phyloP scores from a whole-genome alignment of 305 asterid species.

The Fraxinus dipetala region DNA sequence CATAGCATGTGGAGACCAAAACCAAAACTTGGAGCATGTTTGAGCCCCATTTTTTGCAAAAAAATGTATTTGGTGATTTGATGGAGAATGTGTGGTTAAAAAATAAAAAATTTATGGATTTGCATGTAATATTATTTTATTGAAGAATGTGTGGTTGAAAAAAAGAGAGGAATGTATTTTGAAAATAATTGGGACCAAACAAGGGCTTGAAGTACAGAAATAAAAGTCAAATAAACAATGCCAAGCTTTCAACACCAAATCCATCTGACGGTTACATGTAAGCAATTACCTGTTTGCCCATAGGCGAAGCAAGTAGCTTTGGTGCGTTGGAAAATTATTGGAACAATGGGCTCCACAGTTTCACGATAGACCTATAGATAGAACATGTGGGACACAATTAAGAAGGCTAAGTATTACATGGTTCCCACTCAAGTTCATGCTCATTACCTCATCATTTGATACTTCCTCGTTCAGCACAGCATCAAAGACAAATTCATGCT shows the following conservation, averaged over 20 bases:
- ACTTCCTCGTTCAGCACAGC: constrained; percentile 97
- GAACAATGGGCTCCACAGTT: constrained; percentile 97
- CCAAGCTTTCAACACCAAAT: neutral
- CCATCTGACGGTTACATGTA: neutral
- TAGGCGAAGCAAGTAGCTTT: constrained; percentile 99
- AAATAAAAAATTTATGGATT: neutral
- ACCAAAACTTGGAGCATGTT: neutral
- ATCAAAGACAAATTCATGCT: constrained; percentile 96
- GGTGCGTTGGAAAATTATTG: constrained; percentile 93
- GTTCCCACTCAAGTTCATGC: constrained; percentile 1
- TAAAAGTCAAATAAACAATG: neutral
- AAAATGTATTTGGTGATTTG: neutral
- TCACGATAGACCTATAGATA: constrained; percentile 74
- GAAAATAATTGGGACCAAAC: neutral
- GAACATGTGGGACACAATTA: neutral
- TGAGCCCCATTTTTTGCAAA: neutral
- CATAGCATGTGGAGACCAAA: neutral
- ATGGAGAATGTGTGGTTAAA: neutral
- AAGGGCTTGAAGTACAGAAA: neutral
- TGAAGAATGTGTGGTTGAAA: neutral
- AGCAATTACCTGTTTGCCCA: constrained; percentile 90
- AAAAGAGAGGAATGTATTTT: neutral
- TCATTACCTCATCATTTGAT: constrained; percentile 78
- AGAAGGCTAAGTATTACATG: neutral
- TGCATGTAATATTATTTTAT: neutral